Evolutionary conservation across 2,329 filamentous ascomycete genomes (phyloP).

Genomic region (Claviceps spartinae): DNA sequence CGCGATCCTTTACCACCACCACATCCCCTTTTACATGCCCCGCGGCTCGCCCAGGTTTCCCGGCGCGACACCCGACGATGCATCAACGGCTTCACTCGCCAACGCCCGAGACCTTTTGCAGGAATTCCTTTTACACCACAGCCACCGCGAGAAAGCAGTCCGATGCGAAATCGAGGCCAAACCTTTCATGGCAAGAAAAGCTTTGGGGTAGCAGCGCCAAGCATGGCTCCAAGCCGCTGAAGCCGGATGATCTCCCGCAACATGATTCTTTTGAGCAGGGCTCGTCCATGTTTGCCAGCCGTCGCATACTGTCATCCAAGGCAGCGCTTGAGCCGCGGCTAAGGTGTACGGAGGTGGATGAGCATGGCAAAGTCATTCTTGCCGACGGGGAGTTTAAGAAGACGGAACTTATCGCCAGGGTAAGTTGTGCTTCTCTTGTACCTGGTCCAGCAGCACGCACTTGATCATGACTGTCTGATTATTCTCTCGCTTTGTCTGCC

Average conservation of each 20-base stretch:
- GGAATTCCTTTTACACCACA: slow-evolving; percentile 16
- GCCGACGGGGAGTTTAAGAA: slow-evolving; percentile 97
- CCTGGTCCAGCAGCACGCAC: no score
- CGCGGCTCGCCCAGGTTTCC: not conserved
- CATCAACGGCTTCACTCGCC: not conserved
- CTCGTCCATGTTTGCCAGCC: slow-evolving; percentile 48
- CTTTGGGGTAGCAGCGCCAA: slow-evolving; percentile 30
- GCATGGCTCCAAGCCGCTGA: slow-evolving; percentile 28
- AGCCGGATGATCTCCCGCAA: slow-evolving; percentile 44
- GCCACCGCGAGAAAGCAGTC: slow-evolving; percentile 9
- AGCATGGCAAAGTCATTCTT: slow-evolving; percentile 79
- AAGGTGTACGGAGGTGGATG: slow-evolving; percentile 89
- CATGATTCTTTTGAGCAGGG: slow-evolving; percentile 45
- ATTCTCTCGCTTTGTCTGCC: not conserved
- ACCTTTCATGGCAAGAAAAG: slow-evolving; percentile 33
- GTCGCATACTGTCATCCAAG: slow-evolving; percentile 58
- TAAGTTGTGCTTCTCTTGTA: slow-evolving; percentile 19
- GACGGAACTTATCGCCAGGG: slow-evolving; percentile 90
- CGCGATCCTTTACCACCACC: not conserved
- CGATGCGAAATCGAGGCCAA: slow-evolving; percentile 10
- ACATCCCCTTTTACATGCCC: not conserved
- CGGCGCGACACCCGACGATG: not conserved
- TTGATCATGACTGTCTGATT: not conserved
- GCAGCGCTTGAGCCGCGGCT: slow-evolving; percentile 73
- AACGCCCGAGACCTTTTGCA: not conserved